Evolutionary conservation across 257 asterid species (phyloP), one percentile per base, ranked within the genome.

Genomic region (Jacaranda copaia): DNA sequence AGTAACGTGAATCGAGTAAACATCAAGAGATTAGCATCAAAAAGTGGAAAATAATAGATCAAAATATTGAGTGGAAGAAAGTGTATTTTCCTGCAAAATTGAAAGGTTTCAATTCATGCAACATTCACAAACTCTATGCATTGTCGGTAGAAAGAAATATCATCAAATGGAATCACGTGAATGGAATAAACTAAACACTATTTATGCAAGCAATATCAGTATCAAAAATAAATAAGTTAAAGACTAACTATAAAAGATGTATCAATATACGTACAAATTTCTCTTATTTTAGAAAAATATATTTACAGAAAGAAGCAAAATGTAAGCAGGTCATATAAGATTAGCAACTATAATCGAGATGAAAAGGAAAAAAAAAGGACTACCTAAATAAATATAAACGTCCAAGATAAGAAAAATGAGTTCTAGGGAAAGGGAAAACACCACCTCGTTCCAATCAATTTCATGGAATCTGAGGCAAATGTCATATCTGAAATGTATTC

Each of bases 401-500:
- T 51, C 53, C 3, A 64, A 38, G 36, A 43, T 51, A 63, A 25
- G 32, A 25, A 25, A 25, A 25, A 25, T 25, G 32, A 25, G 32
- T 25, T 25, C 32, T 25, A 48, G 76, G 79, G 65, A 70, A 5
- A 56, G 63, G 60, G 68, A 20, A 40, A 42, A 52, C 60, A 48
- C 60, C 83, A 95, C 98, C 99, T 91, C 2, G 97, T 93, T 64
- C 85, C 98, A 53, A 93, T 67, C 78, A 95, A 77, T 82, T 93
- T 93, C 89, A 74, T 89, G 78, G 94, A 87, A 80, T 95, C 98
- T 39, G 97, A 66, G 10, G 96, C 90, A 84, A 87, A 90, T 42
- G 94, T 91, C 83, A 95, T 88, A 79, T 95, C 97, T 73, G 99
- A 90, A 80, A 95, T 90, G 84, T 89, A 90, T 35, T 93, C 99